These are phyloP conservation scores for Moricandia arvensis DNA, from an alignment of 345 rosid genomes.

Conservation along the genomic window DNA sequence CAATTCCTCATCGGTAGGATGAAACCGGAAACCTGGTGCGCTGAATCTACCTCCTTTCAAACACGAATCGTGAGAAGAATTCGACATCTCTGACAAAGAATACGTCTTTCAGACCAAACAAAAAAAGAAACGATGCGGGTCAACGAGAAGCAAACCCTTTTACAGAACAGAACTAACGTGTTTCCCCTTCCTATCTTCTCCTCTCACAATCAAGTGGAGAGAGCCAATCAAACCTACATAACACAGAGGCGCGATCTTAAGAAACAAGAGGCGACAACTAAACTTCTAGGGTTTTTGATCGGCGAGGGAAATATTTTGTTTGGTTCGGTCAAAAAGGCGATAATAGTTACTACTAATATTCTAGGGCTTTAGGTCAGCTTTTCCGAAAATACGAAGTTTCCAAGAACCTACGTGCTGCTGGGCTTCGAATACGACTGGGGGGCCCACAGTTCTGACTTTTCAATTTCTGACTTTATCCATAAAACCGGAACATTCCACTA, in stretches of 20 bases:
- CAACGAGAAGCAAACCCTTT: conserved; percentile 12
- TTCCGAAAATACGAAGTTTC: conserved; percentile 13
- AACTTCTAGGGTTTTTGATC: conserved; percentile 10
- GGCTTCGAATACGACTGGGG: not conserved
- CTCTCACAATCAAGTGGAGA: conserved; percentile 18
- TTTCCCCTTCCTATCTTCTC: not conserved
- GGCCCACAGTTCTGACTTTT: not conserved
- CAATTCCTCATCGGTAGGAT: conserved; percentile 94
- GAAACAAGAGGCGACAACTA: not conserved
- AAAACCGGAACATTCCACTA: too few relatives aligned
- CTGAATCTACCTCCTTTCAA: conserved; percentile 44
- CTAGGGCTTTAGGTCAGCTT: not conserved
- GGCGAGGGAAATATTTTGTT: not conserved
- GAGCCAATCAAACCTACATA: conserved; percentile 18
- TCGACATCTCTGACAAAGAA: conserved; percentile 13
- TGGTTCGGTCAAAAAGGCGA: not conserved
- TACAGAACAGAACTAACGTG: not conserved
- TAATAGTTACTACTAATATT: not conserved
- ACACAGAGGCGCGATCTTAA: not conserved
- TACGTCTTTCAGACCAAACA: not conserved
- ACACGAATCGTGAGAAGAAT: not conserved
- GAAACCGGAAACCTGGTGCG: conserved; percentile 95
- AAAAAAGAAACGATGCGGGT: not conserved
- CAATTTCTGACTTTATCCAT: not conserved
- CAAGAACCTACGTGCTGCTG: not conserved